Base-by-base conservation (phyloP, 352 stramenopile species). In the Globisporangium emineosum region DNA sequence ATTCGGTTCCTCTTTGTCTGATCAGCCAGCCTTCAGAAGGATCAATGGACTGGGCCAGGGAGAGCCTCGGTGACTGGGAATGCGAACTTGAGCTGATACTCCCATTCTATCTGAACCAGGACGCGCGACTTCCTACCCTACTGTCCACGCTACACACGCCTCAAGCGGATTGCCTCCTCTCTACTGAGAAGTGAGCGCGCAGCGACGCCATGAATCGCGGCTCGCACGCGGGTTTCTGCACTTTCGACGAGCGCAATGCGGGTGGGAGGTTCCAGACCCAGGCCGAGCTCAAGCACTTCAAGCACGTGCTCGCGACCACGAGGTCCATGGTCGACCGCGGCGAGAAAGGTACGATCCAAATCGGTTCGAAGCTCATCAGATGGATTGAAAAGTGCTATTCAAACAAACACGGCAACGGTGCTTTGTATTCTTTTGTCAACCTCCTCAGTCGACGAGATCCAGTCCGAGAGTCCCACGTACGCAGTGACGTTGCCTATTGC, bases 161-260 rank as follows among this genome's bases (percentile, higher is more conserved):
- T 17, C 37, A 21, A 2, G 37, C 9, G 37, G 37, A 56, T 10
- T 56, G 23, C 32, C 21, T 32, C 12, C 45, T 32, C 5, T n/a
- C 12, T 45, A 21, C n/a, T 54, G 23, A 33, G 29, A 54, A n/a
- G n/a, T n/a, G n/a, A n/a, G n/a, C n/a, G n/a, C n/a, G n/a, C n/a
- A n/a, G n/a, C n/a, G n/a, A 25, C 60, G 68, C 47, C 19, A 86
- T 91, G 75, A 88, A 90, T 56, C 81, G 79, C 33, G 67, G 67
- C 42, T 83, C 79, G 12, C 82, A 90, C 42, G 77, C 74, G 15
- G 83, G 83, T 6, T 93, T 91, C 58, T 90, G 79, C 66, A 60
- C 71, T 21, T 93, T 93, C 40, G 85, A 93, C 54, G 85, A 93
- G 68, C 81, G 85, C 27, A 93, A 92, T 55, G 77, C 77, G 23